Base-by-base conservation (phyloP, 2,329 filamentous ascomycete genomes). In the Paracoccidioides lutzii region DNA sequence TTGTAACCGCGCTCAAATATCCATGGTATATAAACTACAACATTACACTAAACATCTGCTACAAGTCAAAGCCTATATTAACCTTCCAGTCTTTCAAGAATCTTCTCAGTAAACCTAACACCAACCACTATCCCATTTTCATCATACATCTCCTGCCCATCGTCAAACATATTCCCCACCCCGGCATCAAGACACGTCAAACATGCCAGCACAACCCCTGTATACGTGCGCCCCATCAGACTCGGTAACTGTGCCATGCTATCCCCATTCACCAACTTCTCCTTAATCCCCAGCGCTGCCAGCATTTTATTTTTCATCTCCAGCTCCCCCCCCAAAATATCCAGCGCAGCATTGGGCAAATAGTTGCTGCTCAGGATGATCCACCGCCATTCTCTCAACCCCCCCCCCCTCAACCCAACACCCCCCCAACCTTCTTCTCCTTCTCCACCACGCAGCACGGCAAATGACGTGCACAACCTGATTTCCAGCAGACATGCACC, bases 401-500 rank as follows among this genome's bases (percentile, higher is more conserved):
- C n/a, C n/a, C n/a, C n/a, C n/a, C n/a, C n/a, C n/a, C n/a, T n/a
- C n/a, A n/a, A n/a, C n/a, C n/a, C n/a, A n/a, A n/a, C n/a, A n/a
- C n/a, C 22, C 22, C 22, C 22, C 22, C 1, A 22, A 22, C 22
- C 22, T 22, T 22, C 22, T 22, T 22, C 51, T 53, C 22, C 49
- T 8, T 10, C n/a, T 49, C 5, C 44, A 5, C 15, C 37, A 4
- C 53, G 35, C 38, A 44, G 42, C 9, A 5, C 12, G n/a, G 55
- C 46, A 41, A 58, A 58, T 0, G 65, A 69, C 0, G 67, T 53
- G 75, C 76, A 78, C 0, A 79, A 57, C 0, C 76, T 75, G 37
- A 79, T 70, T 60, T 80, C 76, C 1, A 80, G 63, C 0, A 79
- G 67, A 51, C 73, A 76, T 0, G 78, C 74, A 0, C 76, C 76